phyloP scores from a whole-genome alignment of 441 rosid species.

The Pelargonium cotyledonis region DNA sequence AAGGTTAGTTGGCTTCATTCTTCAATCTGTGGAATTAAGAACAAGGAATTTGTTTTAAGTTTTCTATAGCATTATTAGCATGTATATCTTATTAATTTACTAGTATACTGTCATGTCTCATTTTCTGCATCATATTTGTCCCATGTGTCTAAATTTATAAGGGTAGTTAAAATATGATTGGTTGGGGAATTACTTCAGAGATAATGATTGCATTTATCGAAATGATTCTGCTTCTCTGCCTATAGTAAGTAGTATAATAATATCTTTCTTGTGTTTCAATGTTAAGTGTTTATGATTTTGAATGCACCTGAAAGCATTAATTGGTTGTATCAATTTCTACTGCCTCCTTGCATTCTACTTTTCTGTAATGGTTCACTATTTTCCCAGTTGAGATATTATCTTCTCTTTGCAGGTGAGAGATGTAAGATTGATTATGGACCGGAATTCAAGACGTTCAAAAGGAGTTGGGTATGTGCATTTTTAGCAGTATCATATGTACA shows the following conservation, averaged over 20 bases:
- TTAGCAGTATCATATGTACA: slow-evolving; percentile 22
- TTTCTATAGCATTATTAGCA: neutral
- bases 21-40: neutral
- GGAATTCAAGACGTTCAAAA: slow-evolving; percentile 87
- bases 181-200: slow-evolving; percentile 10
- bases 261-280: slow-evolving; percentile 28
- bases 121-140: neutral
- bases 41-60: neutral
- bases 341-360: neutral
- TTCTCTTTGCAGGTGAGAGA: slow-evolving; percentile 68
- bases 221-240: slow-evolving; percentile 23
- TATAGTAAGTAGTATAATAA: slow-evolving; percentile 26
- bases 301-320: slow-evolving; percentile 11
- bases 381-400: slow-evolving; percentile 1
- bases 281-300: too few relatives aligned
- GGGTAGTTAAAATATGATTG: slow-evolving; percentile 5
- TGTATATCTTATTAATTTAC: neutral
- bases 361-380: slow-evolving; percentile 8
- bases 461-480: slow-evolving; percentile 83
- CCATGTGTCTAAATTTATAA: neutral
- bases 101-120: neutral
- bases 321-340: slow-evolving; percentile 5
- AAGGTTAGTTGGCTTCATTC: slow-evolving; percentile 47
- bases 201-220: slow-evolving; percentile 21
- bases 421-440: slow-evolving; percentile 88